Evolutionary conservation across 768 basidiomycete genomes (phyloP).

Genomic region (Hygrocybe punicea): DNA sequence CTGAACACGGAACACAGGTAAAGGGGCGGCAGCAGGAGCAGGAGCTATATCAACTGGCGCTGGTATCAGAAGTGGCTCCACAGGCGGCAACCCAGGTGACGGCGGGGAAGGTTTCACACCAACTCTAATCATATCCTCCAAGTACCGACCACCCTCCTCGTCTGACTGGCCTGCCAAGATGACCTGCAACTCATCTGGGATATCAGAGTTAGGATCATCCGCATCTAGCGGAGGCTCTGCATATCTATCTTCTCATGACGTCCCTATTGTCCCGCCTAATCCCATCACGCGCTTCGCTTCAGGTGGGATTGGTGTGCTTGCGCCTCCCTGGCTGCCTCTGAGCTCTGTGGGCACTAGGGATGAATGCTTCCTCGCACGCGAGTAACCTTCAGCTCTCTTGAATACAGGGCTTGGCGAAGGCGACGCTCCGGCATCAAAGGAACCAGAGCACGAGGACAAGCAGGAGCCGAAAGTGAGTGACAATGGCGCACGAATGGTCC

Average conservation of each 20-base stretch:
- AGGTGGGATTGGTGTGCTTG: conserved; percentile 40
- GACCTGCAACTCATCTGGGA: conserved; percentile 71
- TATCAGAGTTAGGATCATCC: conserved; percentile 71
- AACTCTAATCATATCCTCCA: conserved; percentile 43
- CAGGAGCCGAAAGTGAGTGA: conserved; percentile 38
- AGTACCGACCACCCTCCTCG: conserved; percentile 28
- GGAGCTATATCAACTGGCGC: conserved; percentile 1
- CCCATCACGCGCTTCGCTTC: conserved; percentile 58
- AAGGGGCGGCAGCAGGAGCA: conserved; percentile 20
- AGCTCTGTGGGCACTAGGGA: conserved; percentile 20
- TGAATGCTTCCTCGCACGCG: conserved; percentile 24
- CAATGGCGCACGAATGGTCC: conserved; percentile 35
- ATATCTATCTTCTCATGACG: conserved; percentile 41
- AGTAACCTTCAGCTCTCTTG: conserved; percentile 26
- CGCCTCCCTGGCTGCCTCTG: not conserved
- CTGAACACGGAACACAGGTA: conserved; percentile 43
- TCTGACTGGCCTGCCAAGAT: conserved; percentile 47
- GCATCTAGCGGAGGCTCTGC: conserved; percentile 45
- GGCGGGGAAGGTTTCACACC: conserved; percentile 20
- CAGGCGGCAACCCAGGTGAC: conserved; percentile 45
- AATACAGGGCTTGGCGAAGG: conserved; percentile 34
- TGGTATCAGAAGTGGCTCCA: conserved; percentile 36
- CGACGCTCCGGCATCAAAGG: conserved; percentile 15
- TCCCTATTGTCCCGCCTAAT: conserved; percentile 66
- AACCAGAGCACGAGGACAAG: conserved; percentile 23